Evolutionary conservation across 129 eudicot species (phyloP).

Genomic region (Gnaphalium uliginosum): DNA sequence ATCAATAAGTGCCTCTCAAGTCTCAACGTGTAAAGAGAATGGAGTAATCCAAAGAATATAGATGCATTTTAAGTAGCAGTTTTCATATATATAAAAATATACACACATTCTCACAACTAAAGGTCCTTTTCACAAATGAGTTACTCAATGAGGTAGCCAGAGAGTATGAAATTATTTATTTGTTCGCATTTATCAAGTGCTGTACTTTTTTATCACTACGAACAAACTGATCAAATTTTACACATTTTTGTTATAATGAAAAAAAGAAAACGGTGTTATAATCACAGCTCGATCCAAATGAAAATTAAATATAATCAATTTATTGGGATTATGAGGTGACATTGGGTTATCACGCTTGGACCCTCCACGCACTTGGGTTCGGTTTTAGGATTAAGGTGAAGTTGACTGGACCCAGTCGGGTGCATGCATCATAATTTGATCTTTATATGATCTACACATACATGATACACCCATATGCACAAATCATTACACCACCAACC

Average conservation of each 20-base stretch:
- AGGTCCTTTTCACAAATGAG: no score
- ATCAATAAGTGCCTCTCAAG: neutral
- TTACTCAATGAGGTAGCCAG: no score
- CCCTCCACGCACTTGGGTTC: constrained; percentile 39
- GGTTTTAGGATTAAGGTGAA: constrained; percentile 18
- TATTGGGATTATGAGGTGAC: constrained; percentile 18
- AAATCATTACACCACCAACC: constrained; percentile 29
- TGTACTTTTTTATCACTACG: no score
- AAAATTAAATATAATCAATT: neutral
- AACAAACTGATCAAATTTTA: no score
- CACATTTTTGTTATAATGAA: no score
- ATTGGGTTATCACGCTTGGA: constrained; percentile 30
- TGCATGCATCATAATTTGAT: constrained; percentile 38
- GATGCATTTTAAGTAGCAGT: no score
- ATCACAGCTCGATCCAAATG: neutral
- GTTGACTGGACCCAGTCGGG: constrained; percentile 23
- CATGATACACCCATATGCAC: constrained; percentile 12
- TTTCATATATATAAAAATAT: no score
- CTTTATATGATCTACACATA: neutral
- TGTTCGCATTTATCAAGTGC: no score
- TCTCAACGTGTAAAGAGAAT: no score
- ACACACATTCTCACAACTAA: no score
- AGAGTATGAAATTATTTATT: no score
- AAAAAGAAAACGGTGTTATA: neutral
- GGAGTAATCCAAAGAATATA: no score